These are phyloP conservation scores for Zygosaccharomyces pseudobailii DNA, from an alignment of 1,139 yeast genomes.

Conservation along the genomic window DNA sequence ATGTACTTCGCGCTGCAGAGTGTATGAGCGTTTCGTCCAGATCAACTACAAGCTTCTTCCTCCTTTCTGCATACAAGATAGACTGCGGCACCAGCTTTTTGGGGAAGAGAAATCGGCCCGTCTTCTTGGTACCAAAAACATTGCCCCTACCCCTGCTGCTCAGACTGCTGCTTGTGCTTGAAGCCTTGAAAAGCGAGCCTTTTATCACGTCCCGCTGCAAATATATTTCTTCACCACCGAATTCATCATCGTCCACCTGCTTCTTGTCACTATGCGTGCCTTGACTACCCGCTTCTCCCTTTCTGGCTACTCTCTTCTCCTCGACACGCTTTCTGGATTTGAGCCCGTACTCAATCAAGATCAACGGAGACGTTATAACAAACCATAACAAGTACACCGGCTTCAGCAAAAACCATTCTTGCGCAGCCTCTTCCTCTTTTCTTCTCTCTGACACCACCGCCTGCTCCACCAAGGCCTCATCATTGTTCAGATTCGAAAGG, in stretches of 20 bases:
- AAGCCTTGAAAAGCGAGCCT: conserved; percentile 24
- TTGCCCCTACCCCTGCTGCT: background rate
- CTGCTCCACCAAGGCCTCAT: background rate
- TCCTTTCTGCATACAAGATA: conserved; percentile 35
- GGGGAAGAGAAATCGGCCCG: conserved; percentile 42
- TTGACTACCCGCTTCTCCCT: conserved; percentile 3
- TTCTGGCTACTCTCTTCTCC: background rate
- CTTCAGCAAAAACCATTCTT: conserved; percentile 23
- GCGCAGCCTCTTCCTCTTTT: background rate
- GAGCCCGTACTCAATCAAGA: conserved; percentile 36
- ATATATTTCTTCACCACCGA: conserved; percentile 29
- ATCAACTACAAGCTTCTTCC: conserved; percentile 77
- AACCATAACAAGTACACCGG: conserved; percentile 45
- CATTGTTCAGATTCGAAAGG: background rate
- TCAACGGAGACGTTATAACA: conserved; percentile 47
- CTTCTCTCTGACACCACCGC: background rate
- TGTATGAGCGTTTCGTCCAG: conserved; percentile 93
- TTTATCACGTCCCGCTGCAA: conserved; percentile 30
- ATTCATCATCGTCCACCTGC: conserved; percentile 27
- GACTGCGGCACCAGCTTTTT: conserved; percentile 39
- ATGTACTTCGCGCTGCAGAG: conserved; percentile 67
- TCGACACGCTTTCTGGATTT: conserved; percentile 12
- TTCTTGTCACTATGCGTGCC: background rate
- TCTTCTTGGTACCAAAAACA: conserved; percentile 26
- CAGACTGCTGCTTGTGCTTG: background rate